Evolutionary conservation across 208 protist species (phyloP), one percentile per base, ranked within the genome.

Genomic region (Trypanosoma lewisi): DNA sequence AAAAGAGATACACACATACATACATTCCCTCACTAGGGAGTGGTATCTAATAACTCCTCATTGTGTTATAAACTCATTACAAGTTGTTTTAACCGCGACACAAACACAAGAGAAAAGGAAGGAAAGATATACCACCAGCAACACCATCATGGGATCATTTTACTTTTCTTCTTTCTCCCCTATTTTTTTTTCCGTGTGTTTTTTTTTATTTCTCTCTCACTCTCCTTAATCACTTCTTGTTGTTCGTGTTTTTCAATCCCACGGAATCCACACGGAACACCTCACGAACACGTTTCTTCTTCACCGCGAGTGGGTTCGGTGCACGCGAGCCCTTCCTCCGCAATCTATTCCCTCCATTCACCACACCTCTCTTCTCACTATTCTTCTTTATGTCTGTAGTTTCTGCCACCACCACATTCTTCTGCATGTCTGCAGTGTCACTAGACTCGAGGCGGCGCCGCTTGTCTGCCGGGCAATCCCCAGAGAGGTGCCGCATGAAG

Each of bases 221-320:
- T 6, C 9, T 12, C 36, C 36, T 16, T 12, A 41, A 41, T 16
- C 36, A 41, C 39, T 44, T 44, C 39, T 17, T 17, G 7, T 2
- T 2, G 39, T 50, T 70, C 28, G n/a, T 8, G 30, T 41, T 56
- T 34, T 51, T 51, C 27, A 12, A 52, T 36, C 4, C 19, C 44
- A 21, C 30, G 1, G 7, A 50, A 31, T 73, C 53, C 25, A 80
- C 75, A 2, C 87, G 82, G 56, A 94, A 87, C 4, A 80, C 70
- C 53, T 91, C 82, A 5, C 82, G 80, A 31, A 75, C 77, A 27
- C 80, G 74, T 54, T 88, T 91, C 60, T 89, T 91, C 58, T 91
- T 91, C 67, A 87, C 77, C 0, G 87, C 87, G 42, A 94, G 80
- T n/a, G 87, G 87, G 50, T 94, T 94, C 36, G 75, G 82, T 17